Evolutionary conservation across 306 rosid species (phyloP).

Genomic region (Vigna reflexopilosa): DNA sequence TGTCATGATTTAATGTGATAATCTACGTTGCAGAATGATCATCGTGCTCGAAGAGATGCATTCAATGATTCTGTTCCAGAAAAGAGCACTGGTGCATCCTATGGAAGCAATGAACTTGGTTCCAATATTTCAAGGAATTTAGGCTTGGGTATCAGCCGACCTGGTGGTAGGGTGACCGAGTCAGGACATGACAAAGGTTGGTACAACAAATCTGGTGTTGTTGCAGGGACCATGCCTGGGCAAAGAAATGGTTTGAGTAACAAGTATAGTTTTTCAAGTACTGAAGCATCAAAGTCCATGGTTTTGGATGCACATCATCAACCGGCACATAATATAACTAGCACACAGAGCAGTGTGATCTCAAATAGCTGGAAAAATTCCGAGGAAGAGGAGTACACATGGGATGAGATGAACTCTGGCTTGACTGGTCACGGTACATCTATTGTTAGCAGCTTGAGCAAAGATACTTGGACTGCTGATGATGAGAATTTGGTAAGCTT

Average conservation of each 20-base stretch:
- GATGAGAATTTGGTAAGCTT: slow-evolving; percentile 79
- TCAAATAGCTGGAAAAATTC: slow-evolving; percentile 88
- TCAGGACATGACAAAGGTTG: slow-evolving; percentile 2
- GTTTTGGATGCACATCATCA: slow-evolving; percentile 49
- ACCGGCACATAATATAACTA: slow-evolving; percentile 53
- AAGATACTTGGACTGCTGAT: slow-evolving; percentile 64
- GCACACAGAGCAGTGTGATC: slow-evolving; percentile 48
- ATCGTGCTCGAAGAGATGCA: slow-evolving; percentile 55
- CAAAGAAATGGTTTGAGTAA: slow-evolving; percentile 72
- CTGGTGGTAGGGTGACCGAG: slow-evolving; percentile 47
- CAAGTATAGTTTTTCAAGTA: slow-evolving; percentile 59
- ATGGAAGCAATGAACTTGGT: slow-evolving; percentile 62
- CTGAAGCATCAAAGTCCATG: slow-evolving; percentile 49
- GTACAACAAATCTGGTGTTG: slow-evolving; percentile 30
- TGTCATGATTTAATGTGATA: slow-evolving; percentile 36
- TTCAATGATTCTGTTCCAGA: slow-evolving; percentile 60
- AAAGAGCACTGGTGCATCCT: slow-evolving; percentile 57
- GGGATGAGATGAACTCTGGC: slow-evolving; percentile 80
- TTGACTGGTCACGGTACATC: slow-evolving; percentile 52
- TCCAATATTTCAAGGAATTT: slow-evolving; percentile 62
- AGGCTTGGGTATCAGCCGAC: slow-evolving; percentile 51
- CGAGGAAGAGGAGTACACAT: slow-evolving; percentile 89
- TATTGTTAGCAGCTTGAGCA: slow-evolving; percentile 46
- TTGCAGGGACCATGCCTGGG: slow-evolving; percentile 57
- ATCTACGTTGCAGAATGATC: slow-evolving; percentile 55